Percentiles rank a stretch among this genome's conserved stretches.
Conservation (phyloP, 148 eudicot species). For the Hydrangea macrophylla region DNA sequence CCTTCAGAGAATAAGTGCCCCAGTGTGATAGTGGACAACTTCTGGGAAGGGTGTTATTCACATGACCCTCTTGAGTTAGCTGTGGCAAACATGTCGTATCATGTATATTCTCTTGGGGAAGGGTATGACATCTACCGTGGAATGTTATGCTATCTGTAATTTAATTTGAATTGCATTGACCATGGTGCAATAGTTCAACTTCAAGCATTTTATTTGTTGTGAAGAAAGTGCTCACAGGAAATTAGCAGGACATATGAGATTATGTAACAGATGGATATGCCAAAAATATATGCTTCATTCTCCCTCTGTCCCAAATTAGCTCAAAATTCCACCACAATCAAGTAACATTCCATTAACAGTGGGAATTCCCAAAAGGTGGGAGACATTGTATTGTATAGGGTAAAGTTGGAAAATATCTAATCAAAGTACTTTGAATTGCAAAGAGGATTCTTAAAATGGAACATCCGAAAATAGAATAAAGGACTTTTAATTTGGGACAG, state of each 20-base stretch:
- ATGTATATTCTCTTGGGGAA: conserved; percentile 81
- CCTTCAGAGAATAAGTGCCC: conserved; percentile 34
- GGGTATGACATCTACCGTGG: conserved; percentile 55
- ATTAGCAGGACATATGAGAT: background rate
- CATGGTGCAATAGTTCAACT: background rate
- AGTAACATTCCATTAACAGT: no score
- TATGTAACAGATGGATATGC: background rate
- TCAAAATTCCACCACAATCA: no score
- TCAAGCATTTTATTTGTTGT: background rate
- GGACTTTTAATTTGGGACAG: no score
- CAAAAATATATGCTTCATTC: no score
- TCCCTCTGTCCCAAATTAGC: no score
- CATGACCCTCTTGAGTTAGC: conserved; percentile 72
- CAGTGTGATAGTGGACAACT: conserved; percentile 24
- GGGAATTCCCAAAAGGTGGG: no score
- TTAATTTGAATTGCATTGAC: background rate
- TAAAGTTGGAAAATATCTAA: no score
- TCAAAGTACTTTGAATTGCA: no score
- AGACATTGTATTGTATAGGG: no score
- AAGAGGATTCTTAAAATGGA: no score
- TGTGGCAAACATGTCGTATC: conserved; percentile 82
- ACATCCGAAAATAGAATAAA: no score
- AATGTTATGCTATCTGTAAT: conserved; percentile 1
- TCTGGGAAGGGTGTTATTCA: conserved; percentile 42
- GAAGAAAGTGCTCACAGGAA: background rate